Percentiles rank a stretch among this genome's conserved stretches.
phyloP scores from a whole-genome alignment of 2,329 filamentous ascomycete species.

The Trichophyton rubrum region DNA sequence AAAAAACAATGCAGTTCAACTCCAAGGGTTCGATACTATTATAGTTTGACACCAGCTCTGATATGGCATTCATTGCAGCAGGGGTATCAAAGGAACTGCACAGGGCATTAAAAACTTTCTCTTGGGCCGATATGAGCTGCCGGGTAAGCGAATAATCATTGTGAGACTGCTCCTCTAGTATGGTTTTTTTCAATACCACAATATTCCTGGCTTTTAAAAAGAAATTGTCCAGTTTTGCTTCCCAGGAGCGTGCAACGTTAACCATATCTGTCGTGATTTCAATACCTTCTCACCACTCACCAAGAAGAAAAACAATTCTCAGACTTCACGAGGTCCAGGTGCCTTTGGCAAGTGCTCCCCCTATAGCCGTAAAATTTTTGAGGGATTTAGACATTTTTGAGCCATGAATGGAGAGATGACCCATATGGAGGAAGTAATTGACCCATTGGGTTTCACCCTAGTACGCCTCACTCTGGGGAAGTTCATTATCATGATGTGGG shows the following conservation, averaged over 20 bases:
- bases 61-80: slow-evolving; percentile 62
- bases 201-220: slow-evolving; percentile 48
- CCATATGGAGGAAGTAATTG: slow-evolving; percentile 94
- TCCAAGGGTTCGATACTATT: slow-evolving; percentile 44
- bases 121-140: background rate
- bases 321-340: slow-evolving; percentile 68
- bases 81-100: slow-evolving; percentile 82
- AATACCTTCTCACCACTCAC: slow-evolving; percentile 79
- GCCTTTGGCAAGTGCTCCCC: slow-evolving; percentile 57
- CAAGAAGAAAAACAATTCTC: slow-evolving; percentile 79
- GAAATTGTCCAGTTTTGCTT: slow-evolving; percentile 62
- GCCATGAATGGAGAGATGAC: slow-evolving; percentile 75
- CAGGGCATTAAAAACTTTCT: slow-evolving; percentile 44
- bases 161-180: slow-evolving; percentile 6
- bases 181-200: slow-evolving; percentile 16
- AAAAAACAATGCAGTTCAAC: slow-evolving; percentile 36
- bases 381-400: slow-evolving; percentile 93
- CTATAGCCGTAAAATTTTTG: slow-evolving; percentile 92
- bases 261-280: slow-evolving; percentile 80
- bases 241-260: slow-evolving; percentile 62
- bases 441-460: slow-evolving; percentile 64
- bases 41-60: slow-evolving; percentile 62
- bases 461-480: slow-evolving; percentile 78
- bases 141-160: too few relatives aligned
- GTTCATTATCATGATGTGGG: slow-evolving; percentile 84